A percentile compares a stretch with the other conserved stretches of the same genome.
Conservation (phyloP, 129 eudicot species). For the Saussurea involucrata region DNA sequence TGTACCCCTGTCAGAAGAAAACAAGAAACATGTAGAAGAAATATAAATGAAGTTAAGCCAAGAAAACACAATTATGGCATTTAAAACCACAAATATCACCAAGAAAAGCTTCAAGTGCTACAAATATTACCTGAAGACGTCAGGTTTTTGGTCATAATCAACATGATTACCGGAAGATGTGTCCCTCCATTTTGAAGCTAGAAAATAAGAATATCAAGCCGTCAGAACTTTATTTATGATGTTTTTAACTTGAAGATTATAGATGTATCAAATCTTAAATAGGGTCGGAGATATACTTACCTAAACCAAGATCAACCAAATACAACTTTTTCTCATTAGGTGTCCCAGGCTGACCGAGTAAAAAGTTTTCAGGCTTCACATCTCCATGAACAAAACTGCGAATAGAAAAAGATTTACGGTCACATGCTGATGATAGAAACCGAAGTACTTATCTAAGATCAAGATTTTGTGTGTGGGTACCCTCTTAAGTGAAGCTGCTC, state of each 20-base stretch:
- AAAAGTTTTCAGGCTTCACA: constrained; percentile 92
- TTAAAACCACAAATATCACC: neutral
- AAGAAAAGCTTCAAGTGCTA: neutral
- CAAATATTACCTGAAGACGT: constrained; percentile 64
- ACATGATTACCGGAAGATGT: constrained; percentile 55
- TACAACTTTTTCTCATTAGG: constrained; percentile 74
- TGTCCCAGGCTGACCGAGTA: constrained; percentile 85
- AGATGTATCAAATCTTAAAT: neutral
- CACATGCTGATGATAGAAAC: neutral
- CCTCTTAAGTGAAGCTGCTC: constrained; percentile 77
- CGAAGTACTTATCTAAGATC: neutral
- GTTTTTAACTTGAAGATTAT: neutral
- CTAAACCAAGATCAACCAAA: constrained; percentile 92
- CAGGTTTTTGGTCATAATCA: constrained; percentile 90
- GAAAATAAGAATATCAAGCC: neutral
- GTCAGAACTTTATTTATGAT: neutral
- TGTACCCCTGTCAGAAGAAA: constrained; percentile 60
- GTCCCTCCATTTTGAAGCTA: constrained; percentile 89
- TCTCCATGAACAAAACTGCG: constrained; percentile 91
- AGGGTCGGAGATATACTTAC: constrained; percentile 25
- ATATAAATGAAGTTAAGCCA: neutral
- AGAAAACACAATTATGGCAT: neutral
- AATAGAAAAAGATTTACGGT: neutral
- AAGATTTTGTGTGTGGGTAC: constrained; percentile 19
- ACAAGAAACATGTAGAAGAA: neutral